Conservation (phyloP, 768 basidiomycete species). For the Fomitopsis pulvina region DNA sequence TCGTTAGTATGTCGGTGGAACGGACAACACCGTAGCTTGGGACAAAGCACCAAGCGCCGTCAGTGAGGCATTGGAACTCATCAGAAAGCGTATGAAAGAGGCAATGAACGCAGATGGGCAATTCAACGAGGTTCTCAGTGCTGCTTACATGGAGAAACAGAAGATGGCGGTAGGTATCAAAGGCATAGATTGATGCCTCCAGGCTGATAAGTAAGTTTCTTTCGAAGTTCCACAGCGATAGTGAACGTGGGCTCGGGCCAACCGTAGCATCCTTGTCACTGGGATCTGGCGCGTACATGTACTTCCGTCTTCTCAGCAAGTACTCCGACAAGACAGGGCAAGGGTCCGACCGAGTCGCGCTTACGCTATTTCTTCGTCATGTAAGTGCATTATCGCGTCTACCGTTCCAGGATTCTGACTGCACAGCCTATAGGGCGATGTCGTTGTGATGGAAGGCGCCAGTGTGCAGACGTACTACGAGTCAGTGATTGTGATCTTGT, state of each 20-base stretch:
- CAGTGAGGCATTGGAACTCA: conserved; percentile 47
- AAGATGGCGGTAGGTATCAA: conserved; percentile 62
- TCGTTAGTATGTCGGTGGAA: conserved; percentile 68
- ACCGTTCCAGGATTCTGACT: neutral
- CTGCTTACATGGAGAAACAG: conserved; percentile 81
- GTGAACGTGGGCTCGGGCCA: conserved; percentile 67
- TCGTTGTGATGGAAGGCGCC: conserved; percentile 71
- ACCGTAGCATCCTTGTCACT: conserved; percentile 70
- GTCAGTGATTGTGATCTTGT: conserved; percentile 31
- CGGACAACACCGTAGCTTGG: conserved; percentile 66
- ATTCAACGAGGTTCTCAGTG: conserved; percentile 78
- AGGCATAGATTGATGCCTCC: neutral
- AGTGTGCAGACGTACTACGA: conserved; percentile 66
- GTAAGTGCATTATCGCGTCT: conserved; percentile 30
- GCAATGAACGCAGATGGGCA: conserved; percentile 20
- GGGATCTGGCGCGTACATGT: conserved; percentile 74
- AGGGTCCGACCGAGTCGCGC: conserved; percentile 25
- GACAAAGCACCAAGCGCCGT: conserved; percentile 53
- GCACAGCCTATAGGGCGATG: conserved; percentile 59
- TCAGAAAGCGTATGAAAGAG: conserved; percentile 42
- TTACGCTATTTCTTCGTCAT: conserved; percentile 61
- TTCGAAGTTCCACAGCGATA: conserved; percentile 71
- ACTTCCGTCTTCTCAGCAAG: conserved; percentile 51
- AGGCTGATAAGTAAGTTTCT: neutral
- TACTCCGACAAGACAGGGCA: conserved; percentile 26